These are phyloP conservation scores for Leccinum pallidistipes DNA, from an alignment of 1,284 basidiomycete species.

Conservation along the genomic window DNA sequence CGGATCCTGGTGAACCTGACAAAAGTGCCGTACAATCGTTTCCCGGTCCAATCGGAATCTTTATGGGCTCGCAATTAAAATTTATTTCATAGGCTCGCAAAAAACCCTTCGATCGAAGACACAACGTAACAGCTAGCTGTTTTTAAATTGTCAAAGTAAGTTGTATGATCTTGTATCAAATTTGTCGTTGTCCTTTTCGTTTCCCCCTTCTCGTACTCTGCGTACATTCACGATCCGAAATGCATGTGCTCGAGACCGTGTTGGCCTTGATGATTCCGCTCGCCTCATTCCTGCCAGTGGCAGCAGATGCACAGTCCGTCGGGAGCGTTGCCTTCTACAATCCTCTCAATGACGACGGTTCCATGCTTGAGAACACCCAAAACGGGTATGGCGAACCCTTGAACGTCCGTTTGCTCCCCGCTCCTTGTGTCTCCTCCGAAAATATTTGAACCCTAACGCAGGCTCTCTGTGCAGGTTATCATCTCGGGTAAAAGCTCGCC, in stretches of 20 bases:
- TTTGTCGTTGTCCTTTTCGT: too few relatives aligned
- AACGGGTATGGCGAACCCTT: conserved; percentile 59
- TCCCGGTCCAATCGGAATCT: too few relatives aligned
- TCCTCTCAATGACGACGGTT: conserved; percentile 49
- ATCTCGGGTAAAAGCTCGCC: conserved; percentile 57
- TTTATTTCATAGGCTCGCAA: too few relatives aligned
- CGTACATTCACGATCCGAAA: background rate
- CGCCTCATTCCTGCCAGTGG: conserved; percentile 5
- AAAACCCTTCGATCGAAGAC: too few relatives aligned
- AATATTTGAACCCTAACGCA: conserved; percentile 29
- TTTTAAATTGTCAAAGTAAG: too few relatives aligned
- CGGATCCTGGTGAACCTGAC: too few relatives aligned
- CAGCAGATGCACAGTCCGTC: background rate
- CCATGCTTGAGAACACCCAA: conserved; percentile 50
- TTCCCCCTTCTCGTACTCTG: too few relatives aligned
- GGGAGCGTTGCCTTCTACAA: conserved; percentile 41
- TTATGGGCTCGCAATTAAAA: too few relatives aligned
- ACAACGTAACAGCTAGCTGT: too few relatives aligned
- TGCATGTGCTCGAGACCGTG: conserved; percentile 12
- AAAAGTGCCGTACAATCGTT: too few relatives aligned
- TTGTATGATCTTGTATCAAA: too few relatives aligned
- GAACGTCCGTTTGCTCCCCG: conserved; percentile 43
- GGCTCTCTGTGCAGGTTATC: conserved; percentile 46
- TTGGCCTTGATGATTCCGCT: conserved; percentile 5
- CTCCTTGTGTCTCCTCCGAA: conserved; percentile 27